phyloP scores from a whole-genome alignment of 2,329 filamentous ascomycete genomes.

The Cladophialophora carrionii region DNA sequence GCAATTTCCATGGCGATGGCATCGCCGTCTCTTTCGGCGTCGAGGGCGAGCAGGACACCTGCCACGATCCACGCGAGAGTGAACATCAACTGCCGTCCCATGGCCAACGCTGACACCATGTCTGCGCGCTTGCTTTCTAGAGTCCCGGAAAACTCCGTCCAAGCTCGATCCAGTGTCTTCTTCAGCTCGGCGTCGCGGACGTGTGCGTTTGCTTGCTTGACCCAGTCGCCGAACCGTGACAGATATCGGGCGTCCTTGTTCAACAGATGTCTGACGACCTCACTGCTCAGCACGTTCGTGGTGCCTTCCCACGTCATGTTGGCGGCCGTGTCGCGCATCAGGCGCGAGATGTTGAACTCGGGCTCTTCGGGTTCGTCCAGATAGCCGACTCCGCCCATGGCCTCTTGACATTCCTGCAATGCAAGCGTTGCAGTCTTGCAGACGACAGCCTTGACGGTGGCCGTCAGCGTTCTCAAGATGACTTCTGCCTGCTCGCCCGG shows the following conservation, averaged over 20 bases:
- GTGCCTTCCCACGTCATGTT: conserved; percentile 70
- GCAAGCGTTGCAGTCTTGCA: conserved; percentile 42
- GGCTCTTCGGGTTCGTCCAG: conserved; percentile 55
- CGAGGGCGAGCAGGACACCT: conserved; percentile 45
- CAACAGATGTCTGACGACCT: conserved; percentile 48
- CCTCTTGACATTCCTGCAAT: conserved; percentile 47
- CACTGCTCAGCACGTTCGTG: conserved; percentile 68
- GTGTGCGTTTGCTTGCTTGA: conserved; percentile 50
- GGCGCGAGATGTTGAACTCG: conserved; percentile 66
- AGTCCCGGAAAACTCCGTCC: conserved; percentile 14
- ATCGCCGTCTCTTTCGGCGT: conserved; percentile 45
- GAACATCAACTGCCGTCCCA: conserved; percentile 43
- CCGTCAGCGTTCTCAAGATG: conserved; percentile 28
- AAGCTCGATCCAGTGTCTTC: conserved; percentile 14
- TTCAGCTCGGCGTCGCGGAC: conserved; percentile 28
- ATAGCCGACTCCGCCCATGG: conserved; percentile 47
- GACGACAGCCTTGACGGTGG: conserved; percentile 44
- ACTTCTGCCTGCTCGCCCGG: conserved; percentile 22
- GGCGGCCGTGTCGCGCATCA: conserved; percentile 64
- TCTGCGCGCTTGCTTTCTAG: conserved; percentile 21
- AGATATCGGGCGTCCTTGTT: conserved; percentile 36
- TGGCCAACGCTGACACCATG: conserved; percentile 35
- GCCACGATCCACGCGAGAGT: conserved; percentile 45
- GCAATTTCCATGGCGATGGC: conserved; percentile 43
- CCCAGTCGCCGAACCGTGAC: conserved; percentile 46